Conservation (phyloP, 495 filamentous ascomycete genomes). For the Trichoderma asperelloides region DNA sequence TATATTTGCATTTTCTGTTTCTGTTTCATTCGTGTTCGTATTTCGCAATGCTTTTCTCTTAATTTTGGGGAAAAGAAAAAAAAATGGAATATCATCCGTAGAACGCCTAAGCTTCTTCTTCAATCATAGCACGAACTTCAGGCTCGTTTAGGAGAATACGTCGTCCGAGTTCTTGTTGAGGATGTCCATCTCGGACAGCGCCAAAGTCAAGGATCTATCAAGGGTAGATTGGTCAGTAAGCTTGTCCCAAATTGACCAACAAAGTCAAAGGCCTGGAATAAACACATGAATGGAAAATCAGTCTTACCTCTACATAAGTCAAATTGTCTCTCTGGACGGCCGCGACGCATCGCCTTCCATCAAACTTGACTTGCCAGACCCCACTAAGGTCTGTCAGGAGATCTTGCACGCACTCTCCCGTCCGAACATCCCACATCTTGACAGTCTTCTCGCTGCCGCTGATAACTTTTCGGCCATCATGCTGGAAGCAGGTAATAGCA, state of each 20-base stretch:
- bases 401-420: conserved; percentile 86
- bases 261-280: too few relatives aligned
- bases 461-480: conserved; percentile 94
- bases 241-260: too few relatives aligned
- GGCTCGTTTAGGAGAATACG: conserved; percentile 68
- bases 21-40: not conserved
- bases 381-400: conserved; percentile 90
- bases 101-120: conserved; percentile 26
- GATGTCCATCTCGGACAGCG: conserved; percentile 70
- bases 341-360: conserved; percentile 89
- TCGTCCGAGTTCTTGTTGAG: conserved; percentile 64
- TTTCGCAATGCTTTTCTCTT: not conserved
- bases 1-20: not conserved
- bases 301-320: conserved; percentile 87
- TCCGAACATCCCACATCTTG: conserved; percentile 98
- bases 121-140: conserved; percentile 40
- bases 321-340: conserved; percentile 87
- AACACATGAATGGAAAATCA: too few relatives aligned
- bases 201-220: conserved; percentile 81
- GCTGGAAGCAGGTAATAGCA: conserved; percentile 98
- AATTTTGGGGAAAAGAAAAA: not conserved
- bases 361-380: conserved; percentile 98
- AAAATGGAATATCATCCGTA: not conserved
- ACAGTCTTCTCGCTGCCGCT: conserved; percentile 90
- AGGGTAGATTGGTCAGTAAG: conserved; percentile 12